phyloP scores from a whole-genome alignment of 495 filamentous ascomycete species.

The Rusavskia elegans region DNA sequence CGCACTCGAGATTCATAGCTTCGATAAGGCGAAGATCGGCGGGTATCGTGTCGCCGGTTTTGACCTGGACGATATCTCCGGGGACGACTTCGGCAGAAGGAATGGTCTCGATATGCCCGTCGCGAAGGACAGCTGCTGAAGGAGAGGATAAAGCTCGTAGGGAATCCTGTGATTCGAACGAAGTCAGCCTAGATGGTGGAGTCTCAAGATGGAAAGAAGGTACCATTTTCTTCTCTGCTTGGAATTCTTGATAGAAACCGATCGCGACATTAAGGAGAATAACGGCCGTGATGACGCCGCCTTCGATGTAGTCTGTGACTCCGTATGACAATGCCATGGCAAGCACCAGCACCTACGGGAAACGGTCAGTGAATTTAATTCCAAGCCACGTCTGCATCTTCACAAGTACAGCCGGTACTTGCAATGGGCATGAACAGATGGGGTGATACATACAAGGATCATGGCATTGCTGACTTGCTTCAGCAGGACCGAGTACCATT shows the following conservation, averaged over 20 bases:
- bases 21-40: conserved; percentile 58
- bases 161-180: conserved; percentile 28
- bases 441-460: conserved; percentile 34
- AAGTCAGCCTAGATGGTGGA: neutral
- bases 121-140: conserved; percentile 58
- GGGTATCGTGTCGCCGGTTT: conserved; percentile 54
- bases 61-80: conserved; percentile 63
- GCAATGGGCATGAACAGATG: neutral
- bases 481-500: conserved; percentile 49
- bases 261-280: conserved; percentile 66
- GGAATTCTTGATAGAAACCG: conserved; percentile 71
- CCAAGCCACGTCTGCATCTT: too few relatives aligned
- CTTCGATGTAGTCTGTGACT: conserved; percentile 68
- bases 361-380: neutral
- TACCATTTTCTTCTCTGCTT: conserved; percentile 68
- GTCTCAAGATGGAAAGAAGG: neutral
- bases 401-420: too few relatives aligned
- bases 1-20: conserved; percentile 60
- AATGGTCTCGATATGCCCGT: conserved; percentile 47
- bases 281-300: conserved; percentile 65
- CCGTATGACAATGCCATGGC: conserved; percentile 75
- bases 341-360: conserved; percentile 53
- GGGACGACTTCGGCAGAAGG: conserved; percentile 60
- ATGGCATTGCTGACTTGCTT: conserved; percentile 54
- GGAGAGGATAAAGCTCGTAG: conserved; percentile 64